Evolutionary conservation across 257 asterid genomes (phyloP), one percentile per base, ranked within the genome.

Genomic region (Fraxinus americana): DNA sequence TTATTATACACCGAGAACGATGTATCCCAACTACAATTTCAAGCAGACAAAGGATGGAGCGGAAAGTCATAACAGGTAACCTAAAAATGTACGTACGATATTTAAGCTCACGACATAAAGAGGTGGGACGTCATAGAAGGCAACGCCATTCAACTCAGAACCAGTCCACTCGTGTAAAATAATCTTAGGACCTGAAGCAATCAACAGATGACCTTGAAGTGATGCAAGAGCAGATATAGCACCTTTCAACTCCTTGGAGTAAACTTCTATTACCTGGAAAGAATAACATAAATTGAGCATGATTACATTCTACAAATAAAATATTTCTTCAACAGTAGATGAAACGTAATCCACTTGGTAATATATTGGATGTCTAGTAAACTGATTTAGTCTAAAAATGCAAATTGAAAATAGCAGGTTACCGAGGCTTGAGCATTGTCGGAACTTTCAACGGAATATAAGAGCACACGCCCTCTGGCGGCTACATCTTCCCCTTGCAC

Each of bases 401-500:
- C 29, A 67, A 50, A 59, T 72, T 66, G 65, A 67, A 78, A 61
- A 68, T 19, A 57, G 70, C 74, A 72, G 68, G 65, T 84, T 87
- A 95, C 99, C 97, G 77, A 83, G 70, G 81, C 82, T 83, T 89
- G 94, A 80, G 78, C 81, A 81, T 78, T 88, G 83, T 91, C 99
- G 30, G 96, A 75, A 79, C 79, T 85, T 57, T 95, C 98, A 78
- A 95, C 81, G 43, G 97, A 89, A 87, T 83, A 95, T 85, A 95
- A 77, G 73, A 95, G 89, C 71, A 95, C 88, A 29, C 98, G 99
- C 77, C 99, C 99, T 86, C 99, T 87, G 68, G 96, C 99, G 19
- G 99, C 97, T 73, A 95, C 99, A 89, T 95, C 99, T 86, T 95
- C 99, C 82, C 99, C 99, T 90, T 95, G 99, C 81, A 89, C 92